phyloP scores from a whole-genome alignment of 2,329 filamentous ascomycete genomes.

The Fonsecaea multimorphosa region DNA sequence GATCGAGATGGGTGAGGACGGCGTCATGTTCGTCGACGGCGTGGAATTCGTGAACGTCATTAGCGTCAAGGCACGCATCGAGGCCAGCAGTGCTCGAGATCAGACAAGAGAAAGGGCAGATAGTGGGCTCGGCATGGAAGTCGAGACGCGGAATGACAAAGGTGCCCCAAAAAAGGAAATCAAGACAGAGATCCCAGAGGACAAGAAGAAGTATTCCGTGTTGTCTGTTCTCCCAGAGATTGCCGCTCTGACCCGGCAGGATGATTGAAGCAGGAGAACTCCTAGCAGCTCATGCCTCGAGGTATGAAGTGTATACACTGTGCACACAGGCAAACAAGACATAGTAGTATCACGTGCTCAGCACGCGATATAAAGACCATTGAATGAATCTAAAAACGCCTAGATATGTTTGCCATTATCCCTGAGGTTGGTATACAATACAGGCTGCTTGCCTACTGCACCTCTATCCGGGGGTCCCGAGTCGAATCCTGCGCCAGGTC shows the following conservation, averaged over 20 bases:
- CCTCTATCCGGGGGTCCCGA: not conserved
- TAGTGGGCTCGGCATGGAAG: constrained; percentile 16
- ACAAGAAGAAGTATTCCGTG: constrained; percentile 2
- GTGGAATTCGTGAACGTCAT: constrained; percentile 36
- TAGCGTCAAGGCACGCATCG: constrained; percentile 29
- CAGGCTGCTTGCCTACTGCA: not conserved
- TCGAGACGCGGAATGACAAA: not conserved
- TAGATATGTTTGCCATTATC: not conserved
- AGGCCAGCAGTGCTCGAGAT: constrained; percentile 4
- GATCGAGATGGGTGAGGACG: constrained; percentile 26
- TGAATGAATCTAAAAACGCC: not conserved
- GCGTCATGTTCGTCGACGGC: constrained; percentile 31
- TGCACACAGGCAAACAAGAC: too few species aligned
- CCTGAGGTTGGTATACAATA: not conserved
- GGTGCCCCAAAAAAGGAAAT: not conserved
- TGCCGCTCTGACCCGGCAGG: not conserved
- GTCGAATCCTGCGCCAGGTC: not conserved
- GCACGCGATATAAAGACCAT: too few species aligned
- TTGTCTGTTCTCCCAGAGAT: not conserved
- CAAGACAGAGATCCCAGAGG: not conserved
- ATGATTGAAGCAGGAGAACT: too few species aligned
- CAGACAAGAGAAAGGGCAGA: constrained; percentile 12
- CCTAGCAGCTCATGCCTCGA: too few species aligned
- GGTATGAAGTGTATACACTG: too few species aligned
- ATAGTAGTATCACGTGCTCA: too few species aligned